Conservation (phyloP, 2,329 filamentous ascomycete species). For the Diaporthe sp. region DNA sequence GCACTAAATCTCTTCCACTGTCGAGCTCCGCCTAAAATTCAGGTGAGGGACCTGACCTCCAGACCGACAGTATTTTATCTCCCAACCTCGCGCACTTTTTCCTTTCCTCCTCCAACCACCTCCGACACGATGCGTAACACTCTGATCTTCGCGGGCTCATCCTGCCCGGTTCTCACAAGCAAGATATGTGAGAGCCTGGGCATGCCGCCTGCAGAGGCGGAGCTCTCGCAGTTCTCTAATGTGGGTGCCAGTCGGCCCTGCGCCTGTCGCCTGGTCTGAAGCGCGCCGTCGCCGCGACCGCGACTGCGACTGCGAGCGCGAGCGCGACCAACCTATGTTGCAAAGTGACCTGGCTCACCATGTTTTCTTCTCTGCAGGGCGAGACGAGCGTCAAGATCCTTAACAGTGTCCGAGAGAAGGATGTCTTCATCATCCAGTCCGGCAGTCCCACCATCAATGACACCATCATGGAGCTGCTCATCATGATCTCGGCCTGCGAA, state of each 20-base stretch:
- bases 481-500: slow-evolving; percentile 99
- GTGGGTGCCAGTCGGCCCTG: slow-evolving; percentile 50
- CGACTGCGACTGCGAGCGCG: neutral
- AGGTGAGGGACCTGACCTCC: slow-evolving; percentile 2
- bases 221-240: slow-evolving; percentile 80
- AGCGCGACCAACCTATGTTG: slow-evolving; percentile 23
- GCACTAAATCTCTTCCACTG: slow-evolving; percentile 35
- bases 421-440: slow-evolving; percentile 99
- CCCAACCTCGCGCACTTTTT: slow-evolving; percentile 42
- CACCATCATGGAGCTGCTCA: slow-evolving; percentile 98
- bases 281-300: slow-evolving; percentile 37
- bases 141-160: slow-evolving; percentile 77
- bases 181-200: slow-evolving; percentile 79
- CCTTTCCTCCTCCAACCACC: slow-evolving; percentile 32
- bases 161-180: slow-evolving; percentile 73
- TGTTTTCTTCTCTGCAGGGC: slow-evolving; percentile 61
- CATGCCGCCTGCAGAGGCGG: slow-evolving; percentile 74
- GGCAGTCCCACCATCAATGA: slow-evolving; percentile 97
- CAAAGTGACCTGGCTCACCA: slow-evolving; percentile 41
- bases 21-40: slow-evolving; percentile 35
- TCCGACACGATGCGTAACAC: slow-evolving; percentile 72
- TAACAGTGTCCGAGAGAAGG: slow-evolving; percentile 91
- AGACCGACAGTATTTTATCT: slow-evolving; percentile 24
- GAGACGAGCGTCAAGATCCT: slow-evolving; percentile 79
- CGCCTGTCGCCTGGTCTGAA: slow-evolving; percentile 44